Evolutionary conservation across 2,329 filamentous ascomycete species (phyloP).

Genomic region (Apiospora koreana): DNA sequence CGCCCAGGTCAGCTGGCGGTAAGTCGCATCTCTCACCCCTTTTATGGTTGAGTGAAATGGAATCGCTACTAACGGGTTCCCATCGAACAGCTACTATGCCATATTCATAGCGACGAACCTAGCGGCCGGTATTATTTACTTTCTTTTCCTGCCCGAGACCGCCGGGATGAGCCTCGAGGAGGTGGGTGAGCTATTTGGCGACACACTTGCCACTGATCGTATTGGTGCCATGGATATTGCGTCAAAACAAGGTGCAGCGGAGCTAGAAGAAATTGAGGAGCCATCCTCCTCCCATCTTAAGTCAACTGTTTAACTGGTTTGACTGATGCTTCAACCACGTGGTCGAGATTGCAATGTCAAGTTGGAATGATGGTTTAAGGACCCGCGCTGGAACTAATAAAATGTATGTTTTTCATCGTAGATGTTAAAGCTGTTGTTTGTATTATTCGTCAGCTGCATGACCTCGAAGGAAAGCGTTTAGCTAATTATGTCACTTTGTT

Average conservation of each 20-base stretch:
- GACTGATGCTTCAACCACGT: not conserved
- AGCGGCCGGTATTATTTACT: constrained; percentile 34
- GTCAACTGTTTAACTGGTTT: not conserved
- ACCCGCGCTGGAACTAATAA: too few relatives aligned
- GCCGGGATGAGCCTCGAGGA: constrained; percentile 24
- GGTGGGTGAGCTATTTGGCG: constrained; percentile 29
- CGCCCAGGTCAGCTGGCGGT: not conserved
- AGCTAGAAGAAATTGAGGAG: not conserved
- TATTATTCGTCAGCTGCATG: too few relatives aligned
- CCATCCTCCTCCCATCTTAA: not conserved
- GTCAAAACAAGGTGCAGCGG: not conserved
- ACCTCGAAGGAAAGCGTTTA: too few relatives aligned
- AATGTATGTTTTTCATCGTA: too few relatives aligned
- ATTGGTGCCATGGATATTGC: constrained; percentile 10
- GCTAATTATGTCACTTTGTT: too few relatives aligned
- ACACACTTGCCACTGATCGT: constrained; percentile 13
- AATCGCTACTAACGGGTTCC: not conserved
- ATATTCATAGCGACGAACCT: constrained; percentile 32
- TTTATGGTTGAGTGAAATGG: not conserved
- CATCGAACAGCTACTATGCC: not conserved
- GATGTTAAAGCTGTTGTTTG: too few relatives aligned
- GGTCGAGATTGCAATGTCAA: not conserved
- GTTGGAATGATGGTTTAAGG: too few relatives aligned
- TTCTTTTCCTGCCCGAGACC: constrained; percentile 26
- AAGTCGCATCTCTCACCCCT: not conserved